These are phyloP conservation scores for Trametes pubescens DNA, from an alignment of 1,284 basidiomycete species.

Conservation along the genomic window DNA sequence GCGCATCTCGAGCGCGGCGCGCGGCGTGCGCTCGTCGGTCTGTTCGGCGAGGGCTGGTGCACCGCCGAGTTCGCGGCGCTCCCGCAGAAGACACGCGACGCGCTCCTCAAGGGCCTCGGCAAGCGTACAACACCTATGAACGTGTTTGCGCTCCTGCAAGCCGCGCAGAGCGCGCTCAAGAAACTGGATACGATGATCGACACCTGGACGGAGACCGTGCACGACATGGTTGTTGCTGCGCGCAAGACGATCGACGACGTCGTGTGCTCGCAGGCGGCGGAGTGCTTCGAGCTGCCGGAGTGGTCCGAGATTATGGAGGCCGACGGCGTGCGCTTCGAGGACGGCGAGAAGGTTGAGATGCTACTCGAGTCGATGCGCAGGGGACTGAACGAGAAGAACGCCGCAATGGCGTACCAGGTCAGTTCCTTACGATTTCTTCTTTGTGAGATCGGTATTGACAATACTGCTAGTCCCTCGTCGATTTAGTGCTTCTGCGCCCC, in stretches of 20 bases:
- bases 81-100: constrained; percentile 70
- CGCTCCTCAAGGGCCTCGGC: constrained; percentile 73
- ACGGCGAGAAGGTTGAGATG: constrained; percentile 75
- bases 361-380: constrained; percentile 71
- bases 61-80: constrained; percentile 79
- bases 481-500: constrained; percentile 74
- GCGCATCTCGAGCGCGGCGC: constrained; percentile 74
- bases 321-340: constrained; percentile 76
- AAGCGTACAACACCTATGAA: constrained; percentile 72
- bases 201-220: constrained; percentile 71
- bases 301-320: constrained; percentile 77
- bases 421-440: constrained; percentile 26
- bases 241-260: constrained; percentile 69
- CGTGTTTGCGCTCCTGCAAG: constrained; percentile 71
- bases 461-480: constrained; percentile 72
- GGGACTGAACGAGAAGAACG: constrained; percentile 66
- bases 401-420: constrained; percentile 79
- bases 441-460: background rate
- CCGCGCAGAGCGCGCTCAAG: constrained; percentile 68
- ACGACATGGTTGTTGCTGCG: constrained; percentile 69
- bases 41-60: constrained; percentile 90
- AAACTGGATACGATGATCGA: constrained; percentile 64
- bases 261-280: constrained; percentile 63
- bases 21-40: constrained; percentile 75
- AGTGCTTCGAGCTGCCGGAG: constrained; percentile 71